phyloP scores from a whole-genome alignment of 1,139 yeast genomes.

The Candida gigantensis region DNA sequence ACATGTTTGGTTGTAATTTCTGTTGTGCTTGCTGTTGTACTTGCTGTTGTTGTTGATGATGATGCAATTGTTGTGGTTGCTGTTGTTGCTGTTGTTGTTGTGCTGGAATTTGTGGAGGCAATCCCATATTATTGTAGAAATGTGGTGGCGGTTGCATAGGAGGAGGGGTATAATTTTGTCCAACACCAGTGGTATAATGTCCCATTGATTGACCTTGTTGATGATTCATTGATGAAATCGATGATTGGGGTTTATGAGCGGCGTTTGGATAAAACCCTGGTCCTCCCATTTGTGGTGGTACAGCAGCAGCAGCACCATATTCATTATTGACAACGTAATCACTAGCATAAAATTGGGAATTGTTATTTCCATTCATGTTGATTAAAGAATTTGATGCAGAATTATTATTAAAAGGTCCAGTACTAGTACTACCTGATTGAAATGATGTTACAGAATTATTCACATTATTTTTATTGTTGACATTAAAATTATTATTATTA shows the following conservation, averaged over 20 bases:
- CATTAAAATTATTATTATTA: constrained; percentile 7
- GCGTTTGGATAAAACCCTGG: constrained; percentile 1
- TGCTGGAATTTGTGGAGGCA: constrained; percentile 5
- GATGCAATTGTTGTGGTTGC: constrained; percentile 4
- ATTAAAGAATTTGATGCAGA: constrained; percentile 11
- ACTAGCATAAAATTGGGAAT: constrained; percentile 3
- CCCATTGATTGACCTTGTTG: constrained; percentile 6
- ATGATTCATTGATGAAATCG: constrained; percentile 11
- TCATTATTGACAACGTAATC: constrained; percentile 7
- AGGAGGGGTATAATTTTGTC: constrained; percentile 10
- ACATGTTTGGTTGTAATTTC: constrained; percentile 1
- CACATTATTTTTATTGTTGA: constrained; percentile 10
- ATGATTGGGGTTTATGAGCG: constrained; percentile 10
- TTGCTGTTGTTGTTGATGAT: constrained; percentile 3
- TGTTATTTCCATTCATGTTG: constrained; percentile 8
- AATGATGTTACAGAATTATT: constrained; percentile 11
- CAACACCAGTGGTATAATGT: constrained; percentile 12
- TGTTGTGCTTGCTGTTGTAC: constrained; percentile 5
- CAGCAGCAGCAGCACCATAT: not conserved
- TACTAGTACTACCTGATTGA: constrained; percentile 7
- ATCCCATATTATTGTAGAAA: constrained; percentile 4
- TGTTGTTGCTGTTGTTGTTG: constrained; percentile 6
- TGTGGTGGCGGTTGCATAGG: constrained; percentile 6
- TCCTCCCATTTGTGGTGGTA: constrained; percentile 3
- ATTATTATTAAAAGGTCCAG: constrained; percentile 9